Percentiles rank a stretch among this genome's conserved stretches.
Evolutionary conservation across 805 yeast species (phyloP).

Genomic region (Lipomyces mesembrius): DNA sequence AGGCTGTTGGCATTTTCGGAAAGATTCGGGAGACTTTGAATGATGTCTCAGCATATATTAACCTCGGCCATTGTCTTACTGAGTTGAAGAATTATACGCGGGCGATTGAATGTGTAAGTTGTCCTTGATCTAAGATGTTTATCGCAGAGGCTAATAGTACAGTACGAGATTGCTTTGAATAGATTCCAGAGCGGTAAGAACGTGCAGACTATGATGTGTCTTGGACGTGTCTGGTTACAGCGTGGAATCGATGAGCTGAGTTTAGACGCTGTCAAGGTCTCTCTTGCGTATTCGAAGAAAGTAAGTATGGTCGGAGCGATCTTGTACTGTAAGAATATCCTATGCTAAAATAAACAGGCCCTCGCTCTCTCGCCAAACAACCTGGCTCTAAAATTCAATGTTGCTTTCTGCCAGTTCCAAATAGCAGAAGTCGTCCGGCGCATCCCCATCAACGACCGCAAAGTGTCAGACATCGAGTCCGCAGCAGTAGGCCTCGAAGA

Average conservation of each 20-base stretch:
- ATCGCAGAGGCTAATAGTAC: slow-evolving; percentile 6
- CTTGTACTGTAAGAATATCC: background rate
- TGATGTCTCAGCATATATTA: slow-evolving; percentile 80
- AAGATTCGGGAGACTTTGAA: slow-evolving; percentile 88
- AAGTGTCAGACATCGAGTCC: slow-evolving; percentile 61
- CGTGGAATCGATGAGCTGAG: slow-evolving; percentile 74
- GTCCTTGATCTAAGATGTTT: slow-evolving; percentile 28
- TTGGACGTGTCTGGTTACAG: slow-evolving; percentile 87
- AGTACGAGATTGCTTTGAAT: slow-evolving; percentile 77
- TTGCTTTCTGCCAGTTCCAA: slow-evolving; percentile 83
- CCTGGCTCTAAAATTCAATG: slow-evolving; percentile 68
- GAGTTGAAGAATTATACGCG: slow-evolving; percentile 82
- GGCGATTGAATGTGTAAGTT: slow-evolving; percentile 65
- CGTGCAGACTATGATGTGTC: slow-evolving; percentile 65
- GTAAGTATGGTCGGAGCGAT: background rate
- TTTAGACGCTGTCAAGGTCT: slow-evolving; percentile 59
- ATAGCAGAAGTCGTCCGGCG: slow-evolving; percentile 81
- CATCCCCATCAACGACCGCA: slow-evolving; percentile 61
- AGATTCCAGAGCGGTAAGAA: slow-evolving; percentile 65
- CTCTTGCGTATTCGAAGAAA: slow-evolving; percentile 60
- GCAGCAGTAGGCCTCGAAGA: slow-evolving; percentile 61
- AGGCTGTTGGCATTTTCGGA: slow-evolving; percentile 84
- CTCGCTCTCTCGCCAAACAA: slow-evolving; percentile 49
- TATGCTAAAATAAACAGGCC: slow-evolving; percentile 51
- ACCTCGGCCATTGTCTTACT: slow-evolving; percentile 82